phyloP scores from a whole-genome alignment of 2,329 filamentous ascomycete species.

The Akanthomyces uredinophilus region DNA sequence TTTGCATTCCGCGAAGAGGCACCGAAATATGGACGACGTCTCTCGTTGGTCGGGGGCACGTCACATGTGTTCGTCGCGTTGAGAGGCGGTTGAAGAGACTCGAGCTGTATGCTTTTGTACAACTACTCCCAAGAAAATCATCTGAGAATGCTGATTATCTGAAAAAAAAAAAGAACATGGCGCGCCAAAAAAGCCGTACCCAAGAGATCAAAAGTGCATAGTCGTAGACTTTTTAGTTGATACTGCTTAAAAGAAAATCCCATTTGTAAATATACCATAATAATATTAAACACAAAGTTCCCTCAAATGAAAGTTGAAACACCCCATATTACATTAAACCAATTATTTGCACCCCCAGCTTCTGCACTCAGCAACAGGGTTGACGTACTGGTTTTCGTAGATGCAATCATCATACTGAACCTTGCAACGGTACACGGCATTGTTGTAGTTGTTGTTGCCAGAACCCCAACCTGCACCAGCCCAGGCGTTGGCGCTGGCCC shows the following conservation, averaged over 20 bases:
- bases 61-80: neutral
- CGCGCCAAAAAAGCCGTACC: neutral
- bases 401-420: slow-evolving; percentile 47
- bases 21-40: neutral
- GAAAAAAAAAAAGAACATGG: neutral
- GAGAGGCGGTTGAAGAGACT: neutral
- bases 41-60: too few species aligned
- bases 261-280: neutral
- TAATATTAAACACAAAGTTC: neutral
- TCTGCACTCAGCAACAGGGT: slow-evolving; percentile 35
- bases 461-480: slow-evolving; percentile 21
- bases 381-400: slow-evolving; percentile 34
- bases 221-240: neutral
- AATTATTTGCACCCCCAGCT: slow-evolving; percentile 25
- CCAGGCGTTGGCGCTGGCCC: slow-evolving; percentile 11
- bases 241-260: neutral
- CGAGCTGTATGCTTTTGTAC: neutral
- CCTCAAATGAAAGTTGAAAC: neutral
- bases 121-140: neutral
- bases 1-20: slow-evolving; percentile 16
- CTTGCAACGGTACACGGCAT: slow-evolving; percentile 39
- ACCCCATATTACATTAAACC: slow-evolving; percentile 16
- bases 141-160: neutral
- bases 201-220: neutral
- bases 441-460: slow-evolving; percentile 28